phyloP scores from a whole-genome alignment of 345 rosid genomes.

The Physaria fendleri region DNA sequence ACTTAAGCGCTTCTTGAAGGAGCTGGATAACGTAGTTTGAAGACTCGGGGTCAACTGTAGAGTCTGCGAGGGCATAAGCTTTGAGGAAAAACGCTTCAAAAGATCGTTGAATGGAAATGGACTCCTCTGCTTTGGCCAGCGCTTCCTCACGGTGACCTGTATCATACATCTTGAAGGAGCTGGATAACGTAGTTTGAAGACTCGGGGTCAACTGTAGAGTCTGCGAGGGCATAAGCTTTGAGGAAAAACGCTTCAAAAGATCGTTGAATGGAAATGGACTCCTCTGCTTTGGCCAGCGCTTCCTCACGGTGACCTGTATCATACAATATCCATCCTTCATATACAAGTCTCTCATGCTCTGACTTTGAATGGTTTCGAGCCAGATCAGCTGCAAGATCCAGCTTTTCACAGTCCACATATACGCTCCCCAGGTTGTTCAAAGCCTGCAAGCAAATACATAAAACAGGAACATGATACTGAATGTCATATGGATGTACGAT shows the following conservation, averaged over 20 bases:
- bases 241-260: slow-evolving; percentile 94
- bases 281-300: slow-evolving; percentile 73
- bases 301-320: slow-evolving; percentile 75
- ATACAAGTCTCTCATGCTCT: slow-evolving; percentile 71
- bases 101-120: slow-evolving; percentile 65
- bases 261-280: slow-evolving; percentile 63
- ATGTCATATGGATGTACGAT: too few species aligned
- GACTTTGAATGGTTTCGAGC: too few species aligned
- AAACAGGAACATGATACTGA: too few species aligned
- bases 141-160: slow-evolving; percentile 82
- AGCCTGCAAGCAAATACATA: too few species aligned
- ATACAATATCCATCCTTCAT: slow-evolving; percentile 94
- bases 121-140: slow-evolving; percentile 65
- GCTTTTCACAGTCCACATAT: slow-evolving; percentile 62
- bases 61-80: slow-evolving; percentile 79
- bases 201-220: slow-evolving; percentile 52
- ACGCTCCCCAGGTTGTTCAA: slow-evolving; percentile 88
- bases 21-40: slow-evolving; percentile 58
- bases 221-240: slow-evolving; percentile 83
- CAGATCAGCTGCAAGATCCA: slow-evolving; percentile 83
- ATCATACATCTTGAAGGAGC: slow-evolving; percentile 90
- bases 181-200: slow-evolving; percentile 57
- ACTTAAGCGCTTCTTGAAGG: slow-evolving; percentile 84
- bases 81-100: slow-evolving; percentile 94
- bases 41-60: slow-evolving; percentile 56